A percentile compares a stretch with the other conserved stretches of the same genome.
phyloP scores from a whole-genome alignment of 1,284 basidiomycete genomes.

The Inonotus hispidus region DNA sequence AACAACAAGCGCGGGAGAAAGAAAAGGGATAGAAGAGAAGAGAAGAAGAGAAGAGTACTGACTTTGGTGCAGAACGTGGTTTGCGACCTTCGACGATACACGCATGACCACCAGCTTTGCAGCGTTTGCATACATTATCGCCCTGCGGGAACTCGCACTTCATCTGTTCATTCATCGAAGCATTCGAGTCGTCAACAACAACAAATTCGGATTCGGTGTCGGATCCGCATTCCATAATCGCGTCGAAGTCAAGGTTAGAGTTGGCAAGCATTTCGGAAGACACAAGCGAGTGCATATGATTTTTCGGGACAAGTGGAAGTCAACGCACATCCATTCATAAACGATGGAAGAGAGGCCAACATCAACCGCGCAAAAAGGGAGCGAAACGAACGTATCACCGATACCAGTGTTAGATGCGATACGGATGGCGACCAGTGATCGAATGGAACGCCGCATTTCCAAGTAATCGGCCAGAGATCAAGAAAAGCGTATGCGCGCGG shows the following conservation, averaged over 20 bases:
- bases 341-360: neutral
- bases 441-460: neutral
- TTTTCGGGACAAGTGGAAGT: neutral
- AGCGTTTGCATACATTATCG: slow-evolving; percentile 67
- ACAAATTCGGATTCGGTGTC: neutral
- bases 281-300: neutral
- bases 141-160: slow-evolving; percentile 69
- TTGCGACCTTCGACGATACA: slow-evolving; percentile 79
- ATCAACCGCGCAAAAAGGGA: neutral
- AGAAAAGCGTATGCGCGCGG: neutral
- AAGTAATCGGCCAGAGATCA: neutral
- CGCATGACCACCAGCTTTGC: slow-evolving; percentile 58
- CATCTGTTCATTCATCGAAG: slow-evolving; percentile 45
- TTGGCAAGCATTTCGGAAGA: neutral
- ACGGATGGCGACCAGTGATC: neutral
- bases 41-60: slow-evolving; percentile 34
- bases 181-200: neutral
- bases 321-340: neutral
- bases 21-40: neutral
- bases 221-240: neutral
- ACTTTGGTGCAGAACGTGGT: slow-evolving; percentile 72
- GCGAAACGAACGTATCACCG: too few species aligned
- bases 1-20: neutral
- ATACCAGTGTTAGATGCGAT: neutral
- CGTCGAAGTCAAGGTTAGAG: neutral